Percentiles rank a stretch among this genome's conserved stretches.
Evolutionary conservation across 208 protist species (phyloP).

Genomic region (Trypanosoma scelopori): DNA sequence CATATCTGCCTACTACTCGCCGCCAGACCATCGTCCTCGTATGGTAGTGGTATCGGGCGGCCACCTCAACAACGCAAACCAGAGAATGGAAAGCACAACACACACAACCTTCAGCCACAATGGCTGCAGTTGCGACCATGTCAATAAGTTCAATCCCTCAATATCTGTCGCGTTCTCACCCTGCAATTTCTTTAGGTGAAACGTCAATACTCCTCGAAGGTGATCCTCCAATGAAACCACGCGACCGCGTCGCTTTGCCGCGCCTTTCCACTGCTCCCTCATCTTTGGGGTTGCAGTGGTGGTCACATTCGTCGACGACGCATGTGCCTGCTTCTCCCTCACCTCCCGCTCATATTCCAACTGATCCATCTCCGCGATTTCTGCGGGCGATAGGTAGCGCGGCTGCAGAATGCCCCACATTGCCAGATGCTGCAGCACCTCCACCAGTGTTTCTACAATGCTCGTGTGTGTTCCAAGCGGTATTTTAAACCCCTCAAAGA

Average conservation of each 20-base stretch:
- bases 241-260: neutral
- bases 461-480: neutral
- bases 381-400: constrained; percentile 23
- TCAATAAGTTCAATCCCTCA: neutral
- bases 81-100: constrained; percentile 9
- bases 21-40: too few species aligned
- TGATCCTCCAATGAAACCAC: constrained; percentile 13
- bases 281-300: neutral
- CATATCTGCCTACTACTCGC: too few species aligned
- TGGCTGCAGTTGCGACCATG: constrained; percentile 17
- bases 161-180: constrained; percentile 12
- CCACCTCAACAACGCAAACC: constrained; percentile 5
- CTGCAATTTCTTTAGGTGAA: constrained; percentile 25
- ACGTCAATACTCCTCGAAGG: constrained; percentile 17
- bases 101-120: constrained; percentile 17
- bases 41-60: too few species aligned
- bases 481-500: neutral
- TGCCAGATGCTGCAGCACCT: constrained; percentile 18
- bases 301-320: neutral
- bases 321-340: neutral
- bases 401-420: constrained; percentile 24
- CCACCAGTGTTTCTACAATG: constrained; percentile 15
- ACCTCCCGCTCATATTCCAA: neutral
- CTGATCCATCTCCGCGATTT: constrained; percentile 18
- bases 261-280: neutral